These are phyloP conservation scores for Lagenidium giganteum DNA, from an alignment of 352 stramenopile genomes.

Conservation along the genomic window DNA sequence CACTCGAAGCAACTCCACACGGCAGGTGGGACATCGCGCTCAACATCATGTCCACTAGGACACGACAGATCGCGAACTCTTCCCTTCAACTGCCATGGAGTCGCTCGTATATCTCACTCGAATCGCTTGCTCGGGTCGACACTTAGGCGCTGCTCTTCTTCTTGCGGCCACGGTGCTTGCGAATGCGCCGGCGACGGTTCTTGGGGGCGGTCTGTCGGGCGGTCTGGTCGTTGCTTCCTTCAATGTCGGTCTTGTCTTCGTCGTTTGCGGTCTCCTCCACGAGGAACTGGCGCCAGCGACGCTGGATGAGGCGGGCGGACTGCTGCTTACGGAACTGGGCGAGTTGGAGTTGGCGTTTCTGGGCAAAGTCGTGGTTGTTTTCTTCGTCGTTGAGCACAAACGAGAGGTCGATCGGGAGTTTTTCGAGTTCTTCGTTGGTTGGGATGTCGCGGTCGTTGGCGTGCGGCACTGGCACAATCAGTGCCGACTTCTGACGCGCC, in stretches of 20 bases:
- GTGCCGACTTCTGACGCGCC: constrained; percentile 22
- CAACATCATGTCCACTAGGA: constrained; percentile 10
- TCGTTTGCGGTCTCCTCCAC: constrained; percentile 5
- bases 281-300: constrained; percentile 15
- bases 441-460: constrained; percentile 16
- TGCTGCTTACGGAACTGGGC: constrained; percentile 13
- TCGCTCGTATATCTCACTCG: background rate
- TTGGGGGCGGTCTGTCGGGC: constrained; percentile 10
- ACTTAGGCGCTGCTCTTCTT: constrained; percentile 18
- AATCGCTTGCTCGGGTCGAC: background rate
- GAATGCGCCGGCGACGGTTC: constrained; percentile 16
- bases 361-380: constrained; percentile 6
- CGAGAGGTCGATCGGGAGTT: constrained; percentile 21
- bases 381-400: constrained; percentile 17
- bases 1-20: background rate
- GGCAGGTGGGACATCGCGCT: constrained; percentile 18
- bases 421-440: constrained; percentile 24
- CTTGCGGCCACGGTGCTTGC: constrained; percentile 25
- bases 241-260: constrained; percentile 12
- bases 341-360: constrained; percentile 8
- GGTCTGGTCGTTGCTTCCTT: constrained; percentile 5
- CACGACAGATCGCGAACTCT: constrained; percentile 24
- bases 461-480: constrained; percentile 11
- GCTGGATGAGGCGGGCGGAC: constrained; percentile 18
- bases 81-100: constrained; percentile 6